Percentiles rank a stretch among this genome's conserved stretches.
Conservation (phyloP, 1,284 basidiomycete genomes). For the Cryptococcus sp. region DNA sequence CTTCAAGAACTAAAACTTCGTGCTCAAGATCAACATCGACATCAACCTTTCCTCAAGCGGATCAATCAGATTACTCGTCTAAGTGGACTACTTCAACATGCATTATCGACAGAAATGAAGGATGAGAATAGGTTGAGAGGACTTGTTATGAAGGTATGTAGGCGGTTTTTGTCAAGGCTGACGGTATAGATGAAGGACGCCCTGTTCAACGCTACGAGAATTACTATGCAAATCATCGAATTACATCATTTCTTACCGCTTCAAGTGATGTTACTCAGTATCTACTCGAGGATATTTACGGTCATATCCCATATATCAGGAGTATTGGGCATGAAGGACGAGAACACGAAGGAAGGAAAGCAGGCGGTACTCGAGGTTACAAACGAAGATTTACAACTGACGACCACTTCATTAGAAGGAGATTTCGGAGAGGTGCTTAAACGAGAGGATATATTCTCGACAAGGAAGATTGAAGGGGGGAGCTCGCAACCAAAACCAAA, state of each 20-base stretch:
- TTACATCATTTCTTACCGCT: slow-evolving; percentile 38
- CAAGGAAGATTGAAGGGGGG: too few relatives aligned
- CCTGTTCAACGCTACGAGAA: slow-evolving; percentile 9
- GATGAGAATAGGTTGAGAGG: too few relatives aligned
- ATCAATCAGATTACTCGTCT: slow-evolving; percentile 13
- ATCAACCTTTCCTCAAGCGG: slow-evolving; percentile 21
- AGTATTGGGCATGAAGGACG: too few relatives aligned
- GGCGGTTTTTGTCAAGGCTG: neutral
- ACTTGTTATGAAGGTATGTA: too few relatives aligned
- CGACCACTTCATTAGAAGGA: too few relatives aligned
- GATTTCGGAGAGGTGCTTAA: too few relatives aligned
- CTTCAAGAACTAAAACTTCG: slow-evolving; percentile 11
- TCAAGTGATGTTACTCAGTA: slow-evolving; percentile 25
- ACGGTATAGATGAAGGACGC: slow-evolving; percentile 9
- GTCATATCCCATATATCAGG: slow-evolving; percentile 13
- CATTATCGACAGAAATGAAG: too few relatives aligned
- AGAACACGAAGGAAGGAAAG: too few relatives aligned
- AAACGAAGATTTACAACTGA: too few relatives aligned
- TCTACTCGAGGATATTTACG: slow-evolving; percentile 31
- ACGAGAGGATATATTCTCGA: too few relatives aligned
- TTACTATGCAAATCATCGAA: slow-evolving; percentile 10
- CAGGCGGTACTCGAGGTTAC: too few relatives aligned
- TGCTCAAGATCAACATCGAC: slow-evolving; percentile 23
- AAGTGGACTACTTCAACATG: neutral
- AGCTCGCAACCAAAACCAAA: too few relatives aligned